Evolutionary conservation across 768 basidiomycete genomes (phyloP).

Genomic region (Podaxis rugospora): DNA sequence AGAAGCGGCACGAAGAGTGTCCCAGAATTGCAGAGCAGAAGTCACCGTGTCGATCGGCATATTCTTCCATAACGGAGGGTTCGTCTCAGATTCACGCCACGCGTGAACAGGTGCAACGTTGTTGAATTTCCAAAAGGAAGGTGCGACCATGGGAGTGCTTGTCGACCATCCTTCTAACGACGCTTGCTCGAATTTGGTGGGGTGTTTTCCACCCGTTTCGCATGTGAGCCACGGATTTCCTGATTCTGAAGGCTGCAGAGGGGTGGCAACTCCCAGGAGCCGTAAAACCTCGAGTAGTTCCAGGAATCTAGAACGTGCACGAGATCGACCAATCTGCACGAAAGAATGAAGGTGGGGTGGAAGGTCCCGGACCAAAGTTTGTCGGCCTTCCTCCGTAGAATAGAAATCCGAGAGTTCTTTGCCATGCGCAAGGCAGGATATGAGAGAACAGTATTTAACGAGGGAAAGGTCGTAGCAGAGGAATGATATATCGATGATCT

Average conservation of each 20-base stretch:
- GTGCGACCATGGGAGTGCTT: constrained; percentile 42
- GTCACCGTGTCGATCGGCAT: constrained; percentile 33
- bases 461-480: constrained; percentile 65
- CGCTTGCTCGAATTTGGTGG: constrained; percentile 41
- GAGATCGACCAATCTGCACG: constrained; percentile 56
- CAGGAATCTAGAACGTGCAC: constrained; percentile 54
- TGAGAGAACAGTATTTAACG: constrained; percentile 57
- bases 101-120: constrained; percentile 50
- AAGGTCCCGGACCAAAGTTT: constrained; percentile 49
- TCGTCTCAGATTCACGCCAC: constrained; percentile 49
- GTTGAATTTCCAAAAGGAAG: constrained; percentile 63
- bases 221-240: constrained; percentile 42
- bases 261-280: constrained; percentile 53
- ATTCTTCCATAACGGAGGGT: constrained; percentile 53
- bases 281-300: constrained; percentile 59
- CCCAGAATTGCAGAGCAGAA: constrained; percentile 53
- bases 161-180: constrained; percentile 39
- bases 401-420: constrained; percentile 55
- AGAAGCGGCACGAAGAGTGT: constrained; percentile 45
- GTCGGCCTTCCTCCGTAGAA: constrained; percentile 39
- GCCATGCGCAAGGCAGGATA: constrained; percentile 51
- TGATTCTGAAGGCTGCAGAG: constrained; percentile 44
- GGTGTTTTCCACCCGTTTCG: constrained; percentile 35
- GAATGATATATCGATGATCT: constrained; percentile 56
- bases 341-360: constrained; percentile 43